Base-by-base conservation (phyloP, 1,284 basidiomycete genomes). In the Athelia psychrophila region DNA sequence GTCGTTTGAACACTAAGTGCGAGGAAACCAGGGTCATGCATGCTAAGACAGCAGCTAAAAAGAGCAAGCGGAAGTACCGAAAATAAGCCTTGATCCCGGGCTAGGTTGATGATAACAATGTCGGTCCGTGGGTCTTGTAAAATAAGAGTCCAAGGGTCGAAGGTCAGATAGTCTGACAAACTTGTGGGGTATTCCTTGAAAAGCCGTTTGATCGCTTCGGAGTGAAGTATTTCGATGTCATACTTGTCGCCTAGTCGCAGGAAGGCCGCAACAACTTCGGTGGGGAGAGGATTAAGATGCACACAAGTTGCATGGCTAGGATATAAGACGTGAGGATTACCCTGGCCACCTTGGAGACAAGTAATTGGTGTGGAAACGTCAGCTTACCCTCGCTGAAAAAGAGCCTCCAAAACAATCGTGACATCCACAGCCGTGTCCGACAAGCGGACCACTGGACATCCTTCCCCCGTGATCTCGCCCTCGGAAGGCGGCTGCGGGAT, bases 351-450 rank as follows among this genome's bases (percentile, higher is more conserved):
- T 10, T 12, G 10, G 42, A n/a, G n/a, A n/a, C n/a, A n/a, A n/a
- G n/a, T 22, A n/a, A n/a, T n/a, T n/a, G n/a, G n/a, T n/a, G n/a
- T n/a, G n/a, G n/a, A n/a, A n/a, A 44, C n/a, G n/a, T n/a, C 12
- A 52, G 63, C 64, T 42, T 52, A 65, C 62, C 60, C n/a, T n/a
- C n/a, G n/a, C 38, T 45, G 40, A 48, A 65, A 63, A 44, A 63
- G 25, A 0, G 64, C 61, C 35, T 57, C 57, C 47, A 63, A 63
- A 56, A 27, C 64, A 64, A 53, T 63, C 60, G n/a, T n/a, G n/a
- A 66, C 53, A 27, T 63, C 64, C 38, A 51, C 44, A 8, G 60
- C 58, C 6, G 54, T 40, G 48, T 63, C 62, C 3, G 58, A 51
- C 38, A 63, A 27, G 1, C 53, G 54, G 30, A 63, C 49, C 42